Evolutionary conservation across 108 stramenopile species (phyloP), one percentile per base, ranked within the genome.

Genomic region (Skeletonema tropicum): DNA sequence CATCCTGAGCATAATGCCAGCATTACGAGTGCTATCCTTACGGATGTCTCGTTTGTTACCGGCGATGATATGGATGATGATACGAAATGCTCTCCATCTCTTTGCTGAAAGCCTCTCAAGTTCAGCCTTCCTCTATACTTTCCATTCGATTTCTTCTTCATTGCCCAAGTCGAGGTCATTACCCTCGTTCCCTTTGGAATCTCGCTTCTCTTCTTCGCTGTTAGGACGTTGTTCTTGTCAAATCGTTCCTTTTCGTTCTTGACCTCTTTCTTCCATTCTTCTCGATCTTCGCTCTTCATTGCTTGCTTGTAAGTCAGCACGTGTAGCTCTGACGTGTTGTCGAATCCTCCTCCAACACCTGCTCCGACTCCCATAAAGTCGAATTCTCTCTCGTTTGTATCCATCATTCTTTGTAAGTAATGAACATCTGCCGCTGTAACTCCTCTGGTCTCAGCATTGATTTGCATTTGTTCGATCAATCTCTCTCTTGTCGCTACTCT

Each of bases 271-370:
- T 59, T 46, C 76, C 76, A 77, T 8, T 49, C 52, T 11, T 57
- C 70, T 31, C 38, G 31, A 39, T 76, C 75, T 17, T 19, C 11
- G 6, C 52, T 42, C 13, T 42, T 11, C 62, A 82, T 73, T 17
- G 81, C 71, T 39, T 82, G 15, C 21, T 82, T 45, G 45, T 77
- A 82, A 2, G 17, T 82, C 32, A 82, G 68, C n/a, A 73, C 64
- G 25, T 76, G 70, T 7, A 82, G 25, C 13, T 82, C 81, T 17
- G 46, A 5, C 2, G 70, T 77, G 35, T 82, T 25, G 14, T 9
- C n/a, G 57, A 82, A 76, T 11, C 81, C 74, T 8, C 62, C 74
- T 15, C 75, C 80, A 33, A 75, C 25, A 17, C 48, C 48, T 21
- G 48, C 48, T 0, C 48, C 48, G 48, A 49, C 48, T 19, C n/a